Evolutionary conservation across 176 grass and related monocot species (phyloP).

Genomic region (Hsuehochloa calcarea): DNA sequence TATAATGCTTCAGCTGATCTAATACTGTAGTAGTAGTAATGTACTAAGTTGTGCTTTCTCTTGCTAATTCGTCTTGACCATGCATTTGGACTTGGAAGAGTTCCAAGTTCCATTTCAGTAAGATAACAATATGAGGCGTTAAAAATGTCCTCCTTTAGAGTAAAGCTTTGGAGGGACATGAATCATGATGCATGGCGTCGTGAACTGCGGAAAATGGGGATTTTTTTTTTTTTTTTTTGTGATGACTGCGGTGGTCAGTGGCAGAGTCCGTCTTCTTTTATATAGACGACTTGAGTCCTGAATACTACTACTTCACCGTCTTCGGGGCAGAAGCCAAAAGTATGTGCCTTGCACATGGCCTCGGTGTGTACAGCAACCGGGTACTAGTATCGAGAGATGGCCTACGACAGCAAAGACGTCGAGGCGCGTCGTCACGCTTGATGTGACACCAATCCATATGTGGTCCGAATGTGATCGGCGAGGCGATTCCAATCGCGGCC

Average conservation of each 20-base stretch:
- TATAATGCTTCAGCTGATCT: too few species aligned
- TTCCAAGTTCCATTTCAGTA: background rate
- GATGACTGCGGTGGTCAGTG: background rate
- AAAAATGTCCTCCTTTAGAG: too few species aligned
- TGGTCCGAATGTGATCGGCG: too few species aligned
- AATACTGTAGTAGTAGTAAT: too few species aligned
- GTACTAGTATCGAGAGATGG: background rate
- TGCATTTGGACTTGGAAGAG: background rate
- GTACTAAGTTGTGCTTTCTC: background rate
- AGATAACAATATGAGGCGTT: background rate
- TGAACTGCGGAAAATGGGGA: background rate
- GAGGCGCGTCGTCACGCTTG: background rate
- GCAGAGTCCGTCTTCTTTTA: background rate
- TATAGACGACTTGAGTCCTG: background rate
- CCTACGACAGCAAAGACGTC: background rate
- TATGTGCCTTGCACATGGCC: background rate
- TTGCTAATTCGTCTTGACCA: background rate
- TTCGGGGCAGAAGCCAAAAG: background rate
- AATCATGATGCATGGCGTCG: too few species aligned
- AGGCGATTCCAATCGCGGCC: too few species aligned
- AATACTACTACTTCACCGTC: too few species aligned
- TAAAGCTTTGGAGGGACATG: too few species aligned
- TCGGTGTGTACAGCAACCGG: background rate
- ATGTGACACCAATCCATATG: background rate
- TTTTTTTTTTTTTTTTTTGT: background rate